Percentiles rank a stretch among this genome's conserved stretches.
phyloP scores from a whole-genome alignment of 805 yeast genomes.

The Nakazawaea ishiwadae region DNA sequence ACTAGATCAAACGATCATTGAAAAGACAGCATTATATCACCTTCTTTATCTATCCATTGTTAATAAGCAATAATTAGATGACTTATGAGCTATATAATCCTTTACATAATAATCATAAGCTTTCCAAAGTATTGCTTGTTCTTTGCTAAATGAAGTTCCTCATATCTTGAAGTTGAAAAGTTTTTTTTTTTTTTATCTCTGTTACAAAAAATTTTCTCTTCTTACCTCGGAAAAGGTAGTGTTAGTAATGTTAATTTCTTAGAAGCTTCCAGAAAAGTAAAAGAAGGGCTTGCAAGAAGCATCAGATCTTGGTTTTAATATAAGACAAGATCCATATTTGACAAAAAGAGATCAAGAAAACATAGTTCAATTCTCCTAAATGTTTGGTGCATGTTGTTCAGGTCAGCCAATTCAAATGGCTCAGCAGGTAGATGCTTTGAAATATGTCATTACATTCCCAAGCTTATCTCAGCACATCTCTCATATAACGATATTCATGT shows the following conservation, averaged over 20 bases:
- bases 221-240: too few relatives aligned
- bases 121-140: too few relatives aligned
- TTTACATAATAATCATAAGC: slow-evolving; percentile 5
- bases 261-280: too few relatives aligned
- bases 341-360: not conserved
- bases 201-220: too few relatives aligned
- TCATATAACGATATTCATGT: slow-evolving; percentile 76
- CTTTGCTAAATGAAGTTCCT: too few relatives aligned
- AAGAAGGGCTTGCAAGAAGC: too few relatives aligned
- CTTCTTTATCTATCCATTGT: slow-evolving; percentile 12
- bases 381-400: slow-evolving; percentile 77
- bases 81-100: not conserved
- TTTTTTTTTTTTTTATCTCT: too few relatives aligned
- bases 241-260: too few relatives aligned
- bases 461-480: slow-evolving; percentile 58
- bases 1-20: not conserved
- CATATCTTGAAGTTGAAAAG: too few relatives aligned
- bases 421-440: slow-evolving; percentile 62
- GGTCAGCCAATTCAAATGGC: slow-evolving; percentile 57
- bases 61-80: too few relatives aligned
- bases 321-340: not conserved
- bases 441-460: slow-evolving; percentile 59
- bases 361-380: slow-evolving; percentile 17
- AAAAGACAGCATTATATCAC: slow-evolving; percentile 7
- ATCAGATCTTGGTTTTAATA: too few relatives aligned